Evolutionary conservation across 352 stramenopile genomes (phyloP).

Genomic region (Globisporangium mamillatum): DNA sequence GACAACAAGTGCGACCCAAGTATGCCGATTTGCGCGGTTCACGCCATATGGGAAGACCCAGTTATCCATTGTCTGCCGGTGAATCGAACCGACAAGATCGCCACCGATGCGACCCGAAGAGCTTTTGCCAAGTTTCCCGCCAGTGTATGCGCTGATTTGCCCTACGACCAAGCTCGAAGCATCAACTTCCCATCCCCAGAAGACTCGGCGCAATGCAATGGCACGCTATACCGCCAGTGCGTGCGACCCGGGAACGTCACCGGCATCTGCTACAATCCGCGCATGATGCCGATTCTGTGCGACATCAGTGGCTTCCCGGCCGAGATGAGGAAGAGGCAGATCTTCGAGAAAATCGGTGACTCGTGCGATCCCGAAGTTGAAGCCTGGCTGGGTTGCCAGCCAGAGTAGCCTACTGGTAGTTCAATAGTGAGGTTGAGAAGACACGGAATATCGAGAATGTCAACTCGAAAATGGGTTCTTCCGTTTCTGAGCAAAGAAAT

Average conservation of each 20-base stretch:
- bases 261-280: conserved; percentile 4
- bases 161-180: no score
- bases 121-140: conserved; percentile 1
- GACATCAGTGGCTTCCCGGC: not conserved
- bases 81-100: conserved; percentile 10
- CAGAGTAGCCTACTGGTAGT: no score
- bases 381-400: not conserved
- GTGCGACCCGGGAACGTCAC: not conserved
- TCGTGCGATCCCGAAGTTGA: conserved; percentile 1
- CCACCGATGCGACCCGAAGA: not conserved
- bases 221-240: no score
- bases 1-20: conserved; percentile 10
- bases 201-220: no score
- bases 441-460: no score
- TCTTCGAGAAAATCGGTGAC: not conserved
- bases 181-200: no score
- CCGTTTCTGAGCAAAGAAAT: no score
- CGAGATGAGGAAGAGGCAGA: not conserved
- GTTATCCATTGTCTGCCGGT: not conserved
- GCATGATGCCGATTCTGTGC: conserved; percentile 5
- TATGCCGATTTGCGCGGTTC: conserved; percentile 1
- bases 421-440: no score
- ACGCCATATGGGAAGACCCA: not conserved
- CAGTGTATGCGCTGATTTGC: no score
- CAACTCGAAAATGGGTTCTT: no score